Percentiles rank a stretch among this genome's conserved stretches.
These are phyloP conservation scores for Massospora cicadina DNA, from an alignment of 371 early-diverging fungal species.

Conservation along the genomic window DNA sequence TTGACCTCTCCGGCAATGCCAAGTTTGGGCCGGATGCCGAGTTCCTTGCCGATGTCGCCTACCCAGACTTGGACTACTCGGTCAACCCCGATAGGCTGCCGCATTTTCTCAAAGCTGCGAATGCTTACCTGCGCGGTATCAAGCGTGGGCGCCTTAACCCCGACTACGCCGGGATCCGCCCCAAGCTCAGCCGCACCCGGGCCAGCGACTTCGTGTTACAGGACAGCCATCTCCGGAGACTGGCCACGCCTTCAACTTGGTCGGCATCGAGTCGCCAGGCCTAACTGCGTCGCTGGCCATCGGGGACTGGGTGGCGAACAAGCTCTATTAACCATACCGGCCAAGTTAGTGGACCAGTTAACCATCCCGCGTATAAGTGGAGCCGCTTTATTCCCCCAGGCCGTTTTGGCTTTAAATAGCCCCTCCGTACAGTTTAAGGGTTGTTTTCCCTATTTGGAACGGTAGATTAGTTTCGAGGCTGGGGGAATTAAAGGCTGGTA, in stretches of 20 bases:
- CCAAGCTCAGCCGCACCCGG: conserved; percentile 55
- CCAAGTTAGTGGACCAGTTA: no score
- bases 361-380: no score
- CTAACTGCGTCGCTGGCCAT: conserved; percentile 73
- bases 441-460: no score
- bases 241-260: conserved; percentile 44
- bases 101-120: conserved; percentile 32
- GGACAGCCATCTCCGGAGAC: no score
- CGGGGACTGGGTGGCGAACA: conserved; percentile 38
- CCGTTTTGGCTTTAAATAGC: no score
- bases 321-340: background rate
- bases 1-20: conserved; percentile 55
- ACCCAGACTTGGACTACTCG: conserved; percentile 30
- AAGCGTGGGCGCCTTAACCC: conserved; percentile 30
- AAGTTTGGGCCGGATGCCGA: conserved; percentile 72
- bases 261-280: conserved; percentile 84
- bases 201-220: conserved; percentile 63
- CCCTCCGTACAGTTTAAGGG: no score
- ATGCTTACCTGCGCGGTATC: conserved; percentile 40
- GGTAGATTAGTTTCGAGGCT: no score
- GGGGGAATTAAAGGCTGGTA: no score
- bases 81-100: conserved; percentile 22
- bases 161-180: conserved; percentile 75
- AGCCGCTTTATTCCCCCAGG: no score
- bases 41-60: conserved; percentile 30